Evolutionary conservation across 2,329 filamentous ascomycete genomes (phyloP).

Genomic region (Xylariaceae sp.): DNA sequence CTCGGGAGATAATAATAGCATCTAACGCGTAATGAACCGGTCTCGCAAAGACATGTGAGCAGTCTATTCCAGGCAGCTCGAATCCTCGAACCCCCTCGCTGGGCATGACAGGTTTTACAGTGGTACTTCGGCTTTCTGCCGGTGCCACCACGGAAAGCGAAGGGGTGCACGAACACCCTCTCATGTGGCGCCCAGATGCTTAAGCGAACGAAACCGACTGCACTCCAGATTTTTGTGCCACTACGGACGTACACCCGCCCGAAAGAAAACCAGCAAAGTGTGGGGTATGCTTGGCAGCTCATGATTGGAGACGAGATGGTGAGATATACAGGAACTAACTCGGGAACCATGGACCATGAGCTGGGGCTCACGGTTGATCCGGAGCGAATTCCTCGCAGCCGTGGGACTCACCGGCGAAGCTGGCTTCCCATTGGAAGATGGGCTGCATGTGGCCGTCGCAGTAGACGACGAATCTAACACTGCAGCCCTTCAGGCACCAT

Average conservation of each 20-base stretch:
- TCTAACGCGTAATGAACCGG: conserved; percentile 23
- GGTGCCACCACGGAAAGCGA: conserved; percentile 29
- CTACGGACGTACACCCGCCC: conserved; percentile 11
- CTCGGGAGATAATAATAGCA: conserved; percentile 28
- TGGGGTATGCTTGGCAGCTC: conserved; percentile 29
- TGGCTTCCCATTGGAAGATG: conserved; percentile 16
- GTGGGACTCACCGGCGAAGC: conserved; percentile 22
- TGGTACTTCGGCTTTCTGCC: conserved; percentile 26
- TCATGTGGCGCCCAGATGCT: conserved; percentile 26
- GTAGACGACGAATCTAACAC: conserved; percentile 14
- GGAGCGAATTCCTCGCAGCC: conserved; percentile 29
- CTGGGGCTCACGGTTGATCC: conserved; percentile 28
- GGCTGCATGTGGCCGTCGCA: conserved; percentile 12
- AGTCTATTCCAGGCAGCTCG: conserved; percentile 21
- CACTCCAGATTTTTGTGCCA: conserved; percentile 32
- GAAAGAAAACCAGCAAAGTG: conserved; percentile 22
- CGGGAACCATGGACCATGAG: conserved; percentile 20
- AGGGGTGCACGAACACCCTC: conserved; percentile 25
- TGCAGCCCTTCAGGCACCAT: conserved; percentile 5
- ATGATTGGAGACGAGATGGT: conserved; percentile 19
- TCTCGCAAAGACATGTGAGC: conserved; percentile 20
- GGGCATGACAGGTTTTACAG: conserved; percentile 14
- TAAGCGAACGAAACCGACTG: conserved; percentile 33
- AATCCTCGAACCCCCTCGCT: conserved; percentile 8
- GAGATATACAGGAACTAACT: conserved; percentile 28